phyloP scores from a whole-genome alignment of 1,139 yeast genomes.

The Ogataea hybrid region DNA sequence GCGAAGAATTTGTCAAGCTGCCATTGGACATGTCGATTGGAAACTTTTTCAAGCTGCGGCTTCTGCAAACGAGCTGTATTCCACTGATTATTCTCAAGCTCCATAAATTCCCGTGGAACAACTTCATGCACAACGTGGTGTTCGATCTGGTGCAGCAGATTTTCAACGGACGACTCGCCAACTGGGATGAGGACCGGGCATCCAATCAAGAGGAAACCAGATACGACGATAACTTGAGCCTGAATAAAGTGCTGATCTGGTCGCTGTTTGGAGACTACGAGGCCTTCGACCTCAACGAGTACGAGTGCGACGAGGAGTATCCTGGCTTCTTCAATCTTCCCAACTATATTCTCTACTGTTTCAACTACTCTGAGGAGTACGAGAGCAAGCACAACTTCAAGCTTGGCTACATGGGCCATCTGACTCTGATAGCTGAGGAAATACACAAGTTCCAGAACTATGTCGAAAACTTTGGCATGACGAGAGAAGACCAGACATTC shows the following conservation, averaged over 20 bases:
- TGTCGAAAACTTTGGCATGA: constrained; percentile 33
- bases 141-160: constrained; percentile 97
- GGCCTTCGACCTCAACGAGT: constrained; percentile 19
- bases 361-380: constrained; percentile 65
- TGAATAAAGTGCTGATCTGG: constrained; percentile 34
- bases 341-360: constrained; percentile 42
- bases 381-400: constrained; percentile 52
- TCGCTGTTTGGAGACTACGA: constrained; percentile 32
- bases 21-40: constrained; percentile 32
- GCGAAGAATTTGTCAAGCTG: constrained; percentile 24
- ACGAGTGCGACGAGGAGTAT: constrained; percentile 19
- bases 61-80: constrained; percentile 30
- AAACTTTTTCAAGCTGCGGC: constrained; percentile 54
- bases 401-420: constrained; percentile 96
- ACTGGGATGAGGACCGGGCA: constrained; percentile 34
- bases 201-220: constrained; percentile 32
- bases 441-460: constrained; percentile 76
- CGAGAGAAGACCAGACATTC: constrained; percentile 32
- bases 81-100: constrained; percentile 30
- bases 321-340: constrained; percentile 34
- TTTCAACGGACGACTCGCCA: constrained; percentile 62
- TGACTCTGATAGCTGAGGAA: constrained; percentile 93
- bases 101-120: constrained; percentile 85
- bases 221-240: constrained; percentile 31
- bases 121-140: constrained; percentile 96